Evolutionary conservation across 2,329 filamentous ascomycete genomes (phyloP), one percentile per base, ranked within the genome.

Genomic region (Hypoxylon sp.): DNA sequence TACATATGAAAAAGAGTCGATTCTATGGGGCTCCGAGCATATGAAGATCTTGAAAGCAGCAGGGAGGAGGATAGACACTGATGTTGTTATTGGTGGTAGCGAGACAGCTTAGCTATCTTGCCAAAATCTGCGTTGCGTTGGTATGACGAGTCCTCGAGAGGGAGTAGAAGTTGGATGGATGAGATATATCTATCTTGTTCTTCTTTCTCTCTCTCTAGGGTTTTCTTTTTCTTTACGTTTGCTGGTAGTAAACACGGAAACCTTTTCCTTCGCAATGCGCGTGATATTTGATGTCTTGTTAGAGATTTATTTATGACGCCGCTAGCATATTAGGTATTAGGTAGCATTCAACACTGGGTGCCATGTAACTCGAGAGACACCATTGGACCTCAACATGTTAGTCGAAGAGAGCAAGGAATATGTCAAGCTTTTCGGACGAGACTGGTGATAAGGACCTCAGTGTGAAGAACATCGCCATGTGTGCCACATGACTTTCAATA

Each of bases 151-250:
- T 28, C 30, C 52, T 50, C n/a, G n/a, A n/a, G n/a, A 22, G 24
- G 55, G 32, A 7, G 47, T 56, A 56, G 52, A 64, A 34, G 46
- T 46, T 55, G 55, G 63, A 65, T 65, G 66, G 46, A 61, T 56
- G 54, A 65, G 62, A 56, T 61, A 56, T 61, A 53, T 67, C 59
- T 62, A 47, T 61, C 61, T 68, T 58, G 52, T 63, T 26, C 24
- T 26, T 7, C 24, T 26, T 26, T 26, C 24, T 26, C 59, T 55
- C 52, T 50, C 44, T 55, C 56, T 59, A 59, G 53, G 44, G 30
- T 13, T 41, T 43, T 56, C 44, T 56, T 52, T 48, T 64, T 58
- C 32, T 54, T 43, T 56, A 59, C 37, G 22, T 34, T 24, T 65
- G 54, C 59, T 65, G 48, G 48, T 62, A 67, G 65, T 62, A 65